These are phyloP conservation scores for Pythium aphanidermatum DNA, from an alignment of 352 stramenopile genomes.

Conservation along the genomic window DNA sequence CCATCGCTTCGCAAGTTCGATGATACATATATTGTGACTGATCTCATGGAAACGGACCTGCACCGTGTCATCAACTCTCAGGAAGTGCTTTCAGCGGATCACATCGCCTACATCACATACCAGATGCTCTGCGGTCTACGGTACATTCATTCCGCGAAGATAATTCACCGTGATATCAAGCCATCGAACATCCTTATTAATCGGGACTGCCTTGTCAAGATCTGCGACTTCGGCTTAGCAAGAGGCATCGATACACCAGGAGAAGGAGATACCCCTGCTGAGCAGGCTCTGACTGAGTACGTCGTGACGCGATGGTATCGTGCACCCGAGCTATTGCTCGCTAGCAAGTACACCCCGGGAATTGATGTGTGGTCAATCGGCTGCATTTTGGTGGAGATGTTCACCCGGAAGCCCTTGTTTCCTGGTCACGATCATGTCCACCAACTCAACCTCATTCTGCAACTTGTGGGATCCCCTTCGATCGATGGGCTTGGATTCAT, in stretches of 20 bases:
- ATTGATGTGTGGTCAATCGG: conserved; percentile 96
- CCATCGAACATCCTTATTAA: conserved; percentile 96
- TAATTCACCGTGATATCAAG: conserved; percentile 93
- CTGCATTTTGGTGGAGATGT: conserved; percentile 99
- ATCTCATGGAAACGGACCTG: conserved; percentile 79
- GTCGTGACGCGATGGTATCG: conserved; percentile 94
- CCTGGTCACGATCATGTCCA: conserved; percentile 82
- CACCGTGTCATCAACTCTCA: conserved; percentile 78
- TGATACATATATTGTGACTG: conserved; percentile 81
- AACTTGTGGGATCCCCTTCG: conserved; percentile 58
- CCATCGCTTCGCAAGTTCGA: conserved; percentile 68
- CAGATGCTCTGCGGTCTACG: conserved; percentile 71
- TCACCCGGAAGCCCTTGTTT: conserved; percentile 80
- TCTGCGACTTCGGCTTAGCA: conserved; percentile 89
- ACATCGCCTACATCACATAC: conserved; percentile 83
- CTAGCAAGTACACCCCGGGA: conserved; percentile 91
- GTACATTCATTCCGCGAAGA: conserved; percentile 84
- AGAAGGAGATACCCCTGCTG: conserved; percentile 31
- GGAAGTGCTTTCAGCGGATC: conserved; percentile 58
- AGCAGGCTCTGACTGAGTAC: conserved; percentile 83
- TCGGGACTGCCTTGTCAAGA: conserved; percentile 83
- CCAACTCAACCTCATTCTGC: conserved; percentile 86
- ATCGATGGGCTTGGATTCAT: conserved; percentile 70
- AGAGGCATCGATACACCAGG: conserved; percentile 51
- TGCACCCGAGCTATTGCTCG: conserved; percentile 91